Evolutionary conservation across 768 basidiomycete species (phyloP), one percentile per base, ranked within the genome.

Genomic region (Strobilomyces echinocephalus): DNA sequence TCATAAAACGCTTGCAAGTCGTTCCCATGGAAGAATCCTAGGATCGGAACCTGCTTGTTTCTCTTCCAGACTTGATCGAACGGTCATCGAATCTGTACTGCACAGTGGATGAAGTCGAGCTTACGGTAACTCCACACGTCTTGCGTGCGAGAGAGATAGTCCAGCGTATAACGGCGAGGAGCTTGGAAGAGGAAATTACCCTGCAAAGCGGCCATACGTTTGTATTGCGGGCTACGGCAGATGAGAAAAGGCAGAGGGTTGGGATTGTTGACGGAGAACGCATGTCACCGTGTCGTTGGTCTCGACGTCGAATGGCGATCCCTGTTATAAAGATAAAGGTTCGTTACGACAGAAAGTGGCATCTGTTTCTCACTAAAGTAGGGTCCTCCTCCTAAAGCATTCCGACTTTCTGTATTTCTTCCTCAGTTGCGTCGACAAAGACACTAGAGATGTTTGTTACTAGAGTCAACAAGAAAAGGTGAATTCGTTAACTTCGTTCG

Each of bases 251-350:
- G 12, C 11, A 24, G 36, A 14, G 12, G 21, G 33, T 11, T 21
- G 26, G 5, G n/a, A n/a, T 30, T 5, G 14, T n/a, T n/a, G n/a
- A n/a, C n/a, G n/a, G 43, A 16, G 3, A 10, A 52, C 54, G 3
- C 40, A 56, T 43, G 39, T 58, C 36, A 62, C 9, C 26, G 49
- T 49, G 28, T 62, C 63, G 16, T 54, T 60, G 3, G 28, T 53
- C 7, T 65, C 68, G 7, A 71, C 65, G 12, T 60, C 58, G 43
- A 62, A 69, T 2, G 68, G 68, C 12, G 66, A 69, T 0, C 68
- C 68, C 50, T 64, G 35, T 4, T 21, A 36, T 11, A 15, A 59
- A 28, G 26, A 8, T 8, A 11, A 15, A 59, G 33, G 24, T 8
- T 28, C 31, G 33, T 38, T 3, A 9, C n/a, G 8, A 2, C 8